phyloP scores from a whole-genome alignment of 345 rosid species.

The Corchorus olitorius region DNA sequence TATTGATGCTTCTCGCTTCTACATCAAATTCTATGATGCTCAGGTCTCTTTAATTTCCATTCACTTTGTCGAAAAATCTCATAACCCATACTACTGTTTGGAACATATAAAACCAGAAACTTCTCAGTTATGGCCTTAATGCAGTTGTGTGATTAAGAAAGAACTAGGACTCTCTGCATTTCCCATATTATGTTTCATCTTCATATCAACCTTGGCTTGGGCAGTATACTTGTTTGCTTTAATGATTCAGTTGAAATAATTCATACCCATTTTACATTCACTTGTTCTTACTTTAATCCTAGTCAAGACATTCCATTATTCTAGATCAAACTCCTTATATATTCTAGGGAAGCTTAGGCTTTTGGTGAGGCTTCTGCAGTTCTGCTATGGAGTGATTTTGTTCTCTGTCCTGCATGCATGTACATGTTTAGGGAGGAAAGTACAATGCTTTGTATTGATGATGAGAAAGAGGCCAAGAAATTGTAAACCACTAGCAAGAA shows the following conservation, averaged over 20 bases:
- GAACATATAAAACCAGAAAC: neutral
- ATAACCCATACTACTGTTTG: neutral
- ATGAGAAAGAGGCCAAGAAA: neutral
- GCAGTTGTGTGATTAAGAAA: neutral
- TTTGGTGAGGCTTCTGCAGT: neutral
- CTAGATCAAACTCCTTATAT: neutral
- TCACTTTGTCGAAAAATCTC: too few relatives aligned
- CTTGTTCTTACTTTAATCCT: neutral
- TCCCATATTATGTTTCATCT: neutral
- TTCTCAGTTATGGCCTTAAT: neutral
- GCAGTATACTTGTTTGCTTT: neutral
- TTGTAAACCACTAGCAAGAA: neutral
- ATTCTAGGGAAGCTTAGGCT: neutral
- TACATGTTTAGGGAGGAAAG: neutral
- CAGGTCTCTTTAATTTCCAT: conserved; percentile 37
- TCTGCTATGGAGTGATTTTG: neutral
- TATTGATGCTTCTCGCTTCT: conserved; percentile 80
- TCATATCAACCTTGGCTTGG: neutral
- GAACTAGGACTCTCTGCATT: neutral
- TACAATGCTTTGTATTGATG: neutral
- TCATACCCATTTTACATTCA: neutral
- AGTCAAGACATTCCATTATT: neutral
- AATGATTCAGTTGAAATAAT: neutral
- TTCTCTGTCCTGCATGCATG: neutral
- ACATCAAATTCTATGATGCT: conserved; percentile 81